Evolutionary conservation across 1,284 basidiomycete genomes (phyloP), one percentile per base, ranked within the genome.

Genomic region (Boletellus dicymbophilus): DNA sequence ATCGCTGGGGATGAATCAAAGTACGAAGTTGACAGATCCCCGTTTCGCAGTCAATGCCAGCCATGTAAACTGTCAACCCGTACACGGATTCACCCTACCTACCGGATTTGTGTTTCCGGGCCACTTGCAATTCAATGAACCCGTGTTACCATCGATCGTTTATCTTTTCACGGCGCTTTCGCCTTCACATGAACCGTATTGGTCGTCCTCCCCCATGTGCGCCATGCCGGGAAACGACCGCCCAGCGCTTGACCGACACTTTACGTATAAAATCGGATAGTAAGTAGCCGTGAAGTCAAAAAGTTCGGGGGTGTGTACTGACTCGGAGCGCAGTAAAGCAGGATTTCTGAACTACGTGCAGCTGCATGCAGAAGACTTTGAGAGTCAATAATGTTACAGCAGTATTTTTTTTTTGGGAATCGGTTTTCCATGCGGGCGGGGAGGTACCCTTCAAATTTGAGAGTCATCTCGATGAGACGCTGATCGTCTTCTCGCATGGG

Each of bases 181-280:
- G 34, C 48, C 59, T 4, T 57, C 56, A 4, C 67, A 66, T 22
- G 58, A 66, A 30, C 66, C 73, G 12, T 60, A 70, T 56, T 76
- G 74, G 73, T 65, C 68, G 28, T 62, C 74, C 34, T 59, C 65
- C 31, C 63, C 73, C 15, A 48, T 63, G 50, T 43, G 55, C 25
- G 50, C 61, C n/a, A 44, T 58, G 21, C 54, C 56, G 1, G 58
- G 62, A 28, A 43, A 48, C 8, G 49, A 61, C 2, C 57, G 33
- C 2, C 58, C 64, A 21, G 48, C 49, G 40, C 53, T 77, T 25
- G 57, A 66, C 47, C 53, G 59, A 49, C 64, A 68, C 13, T 72
- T 72, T 57, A 67, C 63, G n/a, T 70, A 62, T 31, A 65, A 61
- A 27, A 65, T 72, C 21, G 72, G 70, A 56, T 67, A 56, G 75